Percentiles rank a stretch among this genome's conserved stretches.
Evolutionary conservation across 495 filamentous ascomycete species (phyloP).

Genomic region (Hypoxylon lenormandii): DNA sequence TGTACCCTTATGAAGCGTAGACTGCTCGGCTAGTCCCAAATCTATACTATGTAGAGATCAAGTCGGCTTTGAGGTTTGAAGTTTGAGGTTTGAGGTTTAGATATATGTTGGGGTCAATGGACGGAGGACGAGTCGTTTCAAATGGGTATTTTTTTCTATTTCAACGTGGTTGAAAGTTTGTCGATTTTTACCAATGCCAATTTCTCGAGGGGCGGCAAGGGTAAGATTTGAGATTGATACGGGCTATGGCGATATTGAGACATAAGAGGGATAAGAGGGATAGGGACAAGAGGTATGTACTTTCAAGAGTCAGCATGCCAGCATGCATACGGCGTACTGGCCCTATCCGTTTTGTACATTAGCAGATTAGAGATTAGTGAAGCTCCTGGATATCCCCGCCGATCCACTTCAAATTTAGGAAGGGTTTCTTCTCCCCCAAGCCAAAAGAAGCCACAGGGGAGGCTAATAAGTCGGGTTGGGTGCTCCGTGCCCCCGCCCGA

Average conservation of each 20-base stretch:
- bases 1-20: slow-evolving; percentile 36
- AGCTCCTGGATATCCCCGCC: slow-evolving; percentile 25
- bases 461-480: background rate
- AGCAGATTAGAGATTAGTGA: background rate
- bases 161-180: slow-evolving; percentile 8
- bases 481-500: slow-evolving; percentile 30
- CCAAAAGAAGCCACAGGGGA: background rate
- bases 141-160: background rate
- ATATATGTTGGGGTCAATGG: slow-evolving; percentile 8
- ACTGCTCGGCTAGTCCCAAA: slow-evolving; percentile 18
- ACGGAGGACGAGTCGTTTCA: background rate
- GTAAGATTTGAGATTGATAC: slow-evolving; percentile 20
- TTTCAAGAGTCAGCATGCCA: background rate
- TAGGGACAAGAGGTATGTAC: slow-evolving; percentile 20
- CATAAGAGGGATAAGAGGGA: slow-evolving; percentile 26
- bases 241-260: slow-evolving; percentile 27
- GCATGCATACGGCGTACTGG: background rate
- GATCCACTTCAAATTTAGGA: slow-evolving; percentile 38
- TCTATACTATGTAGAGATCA: slow-evolving; percentile 5
- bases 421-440: background rate
- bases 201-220: slow-evolving; percentile 23
- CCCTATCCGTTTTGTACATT: slow-evolving; percentile 2
- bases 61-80: slow-evolving; percentile 6
- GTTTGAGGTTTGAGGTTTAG: too few relatives aligned
- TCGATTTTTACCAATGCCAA: slow-evolving; percentile 25